Evolutionary conservation across 768 basidiomycete species (phyloP), one percentile per base, ranked within the genome.

Genomic region (Russula emetica): DNA sequence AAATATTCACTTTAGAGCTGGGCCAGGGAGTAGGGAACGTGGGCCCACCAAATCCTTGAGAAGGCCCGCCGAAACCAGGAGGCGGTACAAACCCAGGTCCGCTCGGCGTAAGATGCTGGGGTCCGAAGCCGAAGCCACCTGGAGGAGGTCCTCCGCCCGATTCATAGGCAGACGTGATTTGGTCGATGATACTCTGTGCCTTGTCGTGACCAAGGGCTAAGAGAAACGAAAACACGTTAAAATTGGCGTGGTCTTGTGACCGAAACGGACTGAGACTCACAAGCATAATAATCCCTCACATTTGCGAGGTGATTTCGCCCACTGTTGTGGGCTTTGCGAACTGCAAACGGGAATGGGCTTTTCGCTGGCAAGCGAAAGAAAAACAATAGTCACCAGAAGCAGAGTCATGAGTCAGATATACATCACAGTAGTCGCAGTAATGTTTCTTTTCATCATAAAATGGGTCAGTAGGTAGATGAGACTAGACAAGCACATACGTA

Each of bases 251-350:
- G n/a, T 11, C 32, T 14, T 5, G 20, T 5, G 34, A 49, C 54
- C 2, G n/a, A 28, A 28, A 1, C 32, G 34, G 44, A 22, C 10
- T 44, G 38, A 20, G 22, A 13, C 28, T 28, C 32, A 94, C 94
- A 94, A 14, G 94, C 92, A 77, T 97, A 99, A 75, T 98, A 99
- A 71, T 98, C 96, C 64, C 93, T 80, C 62, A 99, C 96, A 74
- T 99, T 99, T 44, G 92, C 82, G 44, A 98, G 82, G 73, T 99
- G 97, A 76, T 99, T 99, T 62, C 96, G 83, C 69, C 97, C 97
- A 62, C 89, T 92, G 77, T 99, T 98, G 75, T 99, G 97, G 58
- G 97, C 97, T 77, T 98, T 97, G 67, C 97, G 90, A 40, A 97
- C 95, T 96, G 70, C 53, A 64, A 66, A 52, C 63, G 53, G 30